Percentiles rank a stretch among this genome's conserved stretches.
Conservation (phyloP, 305 asterid genomes). For the Caryopteris hybrid region DNA sequence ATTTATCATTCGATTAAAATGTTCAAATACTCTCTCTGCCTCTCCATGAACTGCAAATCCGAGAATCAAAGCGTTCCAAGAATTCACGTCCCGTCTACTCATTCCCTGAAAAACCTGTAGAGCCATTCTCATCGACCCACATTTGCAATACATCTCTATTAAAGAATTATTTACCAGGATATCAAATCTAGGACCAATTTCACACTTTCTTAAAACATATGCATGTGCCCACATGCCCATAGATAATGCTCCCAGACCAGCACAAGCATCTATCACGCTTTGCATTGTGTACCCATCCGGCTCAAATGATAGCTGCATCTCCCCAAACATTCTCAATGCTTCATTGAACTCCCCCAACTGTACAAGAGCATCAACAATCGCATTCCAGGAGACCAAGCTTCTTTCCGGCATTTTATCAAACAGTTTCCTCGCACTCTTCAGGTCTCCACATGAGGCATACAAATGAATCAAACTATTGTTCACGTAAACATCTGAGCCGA, state of each 20-base stretch:
- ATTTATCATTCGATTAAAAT: constrained; percentile 45
- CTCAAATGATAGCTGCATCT: constrained; percentile 47
- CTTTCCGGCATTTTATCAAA: constrained; percentile 69
- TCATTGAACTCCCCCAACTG: constrained; percentile 58
- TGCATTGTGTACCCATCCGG: constrained; percentile 80
- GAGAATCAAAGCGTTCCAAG: constrained; percentile 64
- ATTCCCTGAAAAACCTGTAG: constrained; percentile 54
- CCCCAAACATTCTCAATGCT: constrained; percentile 44
- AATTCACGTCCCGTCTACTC: constrained; percentile 53
- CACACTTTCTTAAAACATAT: constrained; percentile 37
- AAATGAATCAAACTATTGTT: constrained; percentile 83
- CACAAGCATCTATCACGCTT: constrained; percentile 67
- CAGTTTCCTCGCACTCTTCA: constrained; percentile 40
- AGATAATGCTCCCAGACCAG: constrained; percentile 68
- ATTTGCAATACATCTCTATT: constrained; percentile 73
- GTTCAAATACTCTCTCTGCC: constrained; percentile 40
- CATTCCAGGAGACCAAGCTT: constrained; percentile 77
- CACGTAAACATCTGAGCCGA: constrained; percentile 55
- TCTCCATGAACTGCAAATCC: constrained; percentile 71
- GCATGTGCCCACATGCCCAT: constrained; percentile 75
- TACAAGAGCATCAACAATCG: constrained; percentile 60
- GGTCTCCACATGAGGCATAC: constrained; percentile 62
- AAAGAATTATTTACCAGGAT: constrained; percentile 51
- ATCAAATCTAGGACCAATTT: constrained; percentile 28
- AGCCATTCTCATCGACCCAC: constrained; percentile 62